Base-by-base conservation (phyloP, 257 asterid species). In the Plantago major region DNA sequence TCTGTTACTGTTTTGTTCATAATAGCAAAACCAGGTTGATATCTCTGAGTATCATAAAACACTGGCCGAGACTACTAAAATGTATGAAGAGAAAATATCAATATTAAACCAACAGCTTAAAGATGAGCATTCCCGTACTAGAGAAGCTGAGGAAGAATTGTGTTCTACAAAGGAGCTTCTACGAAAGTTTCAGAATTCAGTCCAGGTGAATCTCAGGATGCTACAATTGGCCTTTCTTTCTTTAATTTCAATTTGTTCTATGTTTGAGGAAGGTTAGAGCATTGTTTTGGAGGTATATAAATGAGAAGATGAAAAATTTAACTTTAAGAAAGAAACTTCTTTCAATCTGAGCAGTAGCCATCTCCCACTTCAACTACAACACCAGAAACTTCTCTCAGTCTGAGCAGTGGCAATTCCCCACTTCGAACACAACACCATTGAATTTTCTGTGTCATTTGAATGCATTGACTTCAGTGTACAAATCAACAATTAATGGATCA, bases 61-160 rank as follows among this genome's bases (percentile, higher is more conserved):
- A 56, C 86, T 90, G 63, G 81, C 90, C 50, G 93, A 83, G 59
- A 83, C 87, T 68, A 81, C 90, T 60, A 80, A 79, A 77, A 83
- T 80, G 87, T 87, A 90, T 63, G 97, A 90, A 66, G 84, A 68
- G 70, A 87, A 80, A 75, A 66, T 87, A 44, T 72, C 75, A 48
- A 79, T 67, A 47, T 70, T 87, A 63, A 78, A 73, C 74, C 88
- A 78, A 61, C 82, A 74, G 71, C 72, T 83, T 59, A 66, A 73
- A 64, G 87, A 71, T 37, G 96, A 80, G 74, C 64, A 64, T 63
- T 55, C 82, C 47, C 78, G 28, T 64, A 76, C 66, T 50, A 69
- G 50, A 63, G 78, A 68, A 52, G 66, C 75, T 46, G 81, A 83
- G 78, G 82, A 72, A 74, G 89, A 87, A 73, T 65, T 85, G 64